These are phyloP conservation scores for Myriosclerotinia duriaeana DNA, from an alignment of 2,329 filamentous ascomycete genomes.

Conservation along the genomic window DNA sequence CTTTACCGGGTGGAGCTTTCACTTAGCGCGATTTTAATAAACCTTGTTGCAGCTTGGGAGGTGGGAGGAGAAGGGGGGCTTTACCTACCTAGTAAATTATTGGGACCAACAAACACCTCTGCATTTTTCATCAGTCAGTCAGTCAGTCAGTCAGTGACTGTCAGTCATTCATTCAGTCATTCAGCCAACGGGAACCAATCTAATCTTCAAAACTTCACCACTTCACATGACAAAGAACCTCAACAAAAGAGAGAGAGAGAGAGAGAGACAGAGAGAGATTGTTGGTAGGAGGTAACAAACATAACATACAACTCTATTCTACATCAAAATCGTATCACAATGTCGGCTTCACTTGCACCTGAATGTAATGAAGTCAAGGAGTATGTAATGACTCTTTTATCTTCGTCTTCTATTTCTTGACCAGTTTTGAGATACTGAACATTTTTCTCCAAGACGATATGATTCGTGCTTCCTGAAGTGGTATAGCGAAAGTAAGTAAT, in stretches of 20 bases:
- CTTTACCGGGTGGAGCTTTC: background rate
- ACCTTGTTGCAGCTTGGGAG: slow-evolving; percentile 18
- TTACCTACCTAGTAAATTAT: too few species aligned
- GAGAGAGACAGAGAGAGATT: too few species aligned
- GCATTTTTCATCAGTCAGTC: too few species aligned
- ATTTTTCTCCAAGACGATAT: slow-evolving; percentile 64
- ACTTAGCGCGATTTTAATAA: background rate
- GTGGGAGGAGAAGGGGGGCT: too few species aligned
- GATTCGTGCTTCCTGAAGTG: slow-evolving; percentile 98
- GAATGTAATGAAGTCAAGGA: slow-evolving; percentile 97
- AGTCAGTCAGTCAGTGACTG: too few species aligned
- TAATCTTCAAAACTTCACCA: too few species aligned
- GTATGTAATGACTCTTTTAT: slow-evolving; percentile 52
- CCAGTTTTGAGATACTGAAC: slow-evolving; percentile 8
- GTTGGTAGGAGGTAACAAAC: background rate
- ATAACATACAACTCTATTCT: background rate
- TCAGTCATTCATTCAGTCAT: too few species aligned
- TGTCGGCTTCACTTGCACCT: slow-evolving; percentile 92
- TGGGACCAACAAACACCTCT: too few species aligned
- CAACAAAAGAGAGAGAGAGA: too few species aligned
- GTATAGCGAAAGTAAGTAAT: slow-evolving; percentile 90
- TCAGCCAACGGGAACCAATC: too few species aligned
- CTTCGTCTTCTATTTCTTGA: background rate
- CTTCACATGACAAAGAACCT: slow-evolving; percentile 18
- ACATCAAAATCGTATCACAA: slow-evolving; percentile 44